These are phyloP conservation scores for Backusella tuberculispora DNA, from an alignment of 192 early-diverging fungal genomes.

Conservation along the genomic window DNA sequence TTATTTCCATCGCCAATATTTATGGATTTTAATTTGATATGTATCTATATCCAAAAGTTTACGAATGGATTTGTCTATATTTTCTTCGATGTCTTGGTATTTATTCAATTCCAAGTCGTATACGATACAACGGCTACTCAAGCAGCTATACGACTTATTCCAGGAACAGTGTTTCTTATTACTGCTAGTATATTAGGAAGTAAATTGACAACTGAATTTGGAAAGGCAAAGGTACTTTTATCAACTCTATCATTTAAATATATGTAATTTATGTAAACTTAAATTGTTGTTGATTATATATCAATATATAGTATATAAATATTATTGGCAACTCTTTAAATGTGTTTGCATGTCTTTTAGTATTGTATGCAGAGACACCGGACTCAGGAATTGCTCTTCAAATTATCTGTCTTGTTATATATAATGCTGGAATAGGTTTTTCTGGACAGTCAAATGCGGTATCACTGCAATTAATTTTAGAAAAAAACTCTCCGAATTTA, in stretches of 20 bases:
- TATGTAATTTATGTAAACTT: background rate
- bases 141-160: background rate
- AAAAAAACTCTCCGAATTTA: background rate
- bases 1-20: background rate
- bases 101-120: background rate
- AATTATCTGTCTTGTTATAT: background rate
- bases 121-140: background rate
- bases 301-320: background rate
- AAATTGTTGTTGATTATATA: background rate
- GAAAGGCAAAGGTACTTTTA: background rate
- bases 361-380: background rate
- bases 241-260: background rate
- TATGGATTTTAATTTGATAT: background rate
- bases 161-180: background rate
- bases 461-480: background rate
- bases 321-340: background rate
- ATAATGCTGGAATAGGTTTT: background rate
- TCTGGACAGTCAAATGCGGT: constrained; percentile 2
- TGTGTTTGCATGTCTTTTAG: background rate
- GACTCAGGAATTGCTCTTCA: background rate
- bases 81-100: background rate
- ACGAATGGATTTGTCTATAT: background rate
- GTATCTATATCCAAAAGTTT: background rate
- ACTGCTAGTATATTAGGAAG: background rate
- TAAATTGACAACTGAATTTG: background rate